These are phyloP conservation scores for Trypanosoma caninum DNA, from an alignment of 208 protist species.

Conservation along the genomic window DNA sequence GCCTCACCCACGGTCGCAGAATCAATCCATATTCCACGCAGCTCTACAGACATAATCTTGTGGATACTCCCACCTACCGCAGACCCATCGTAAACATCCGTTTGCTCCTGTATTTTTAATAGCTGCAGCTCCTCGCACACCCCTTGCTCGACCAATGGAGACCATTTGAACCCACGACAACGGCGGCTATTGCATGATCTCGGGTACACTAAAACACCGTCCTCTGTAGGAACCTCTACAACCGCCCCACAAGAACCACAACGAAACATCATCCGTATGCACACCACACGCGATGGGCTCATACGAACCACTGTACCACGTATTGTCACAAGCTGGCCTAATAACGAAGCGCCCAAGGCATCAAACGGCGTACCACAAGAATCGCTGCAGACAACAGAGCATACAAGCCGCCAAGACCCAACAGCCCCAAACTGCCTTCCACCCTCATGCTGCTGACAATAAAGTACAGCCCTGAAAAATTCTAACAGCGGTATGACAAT, in stretches of 20 bases:
- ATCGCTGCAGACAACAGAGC: conserved; percentile 33
- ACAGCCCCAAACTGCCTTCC: conserved; percentile 1
- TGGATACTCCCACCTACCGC: conserved; percentile 45
- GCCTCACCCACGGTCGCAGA: conserved; percentile 64
- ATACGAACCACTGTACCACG: conserved; percentile 76
- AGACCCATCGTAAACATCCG: conserved; percentile 40
- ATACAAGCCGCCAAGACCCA: conserved; percentile 23
- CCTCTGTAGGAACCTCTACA: conserved; percentile 43
- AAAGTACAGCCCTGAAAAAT: conserved; percentile 66
- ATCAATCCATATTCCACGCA: conserved; percentile 67
- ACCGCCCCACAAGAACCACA: conserved; percentile 65
- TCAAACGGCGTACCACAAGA: conserved; percentile 48
- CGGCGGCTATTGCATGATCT: conserved; percentile 50
- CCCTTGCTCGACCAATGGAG: conserved; percentile 43
- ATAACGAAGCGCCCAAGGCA: conserved; percentile 58
- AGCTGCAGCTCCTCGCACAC: conserved; percentile 82
- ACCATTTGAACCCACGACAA: conserved; percentile 76
- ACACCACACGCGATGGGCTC: conserved; percentile 64
- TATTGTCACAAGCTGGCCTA: conserved; percentile 69
- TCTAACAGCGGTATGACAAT: conserved; percentile 68
- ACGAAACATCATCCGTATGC: conserved; percentile 56
- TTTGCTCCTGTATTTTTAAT: conserved; percentile 78
- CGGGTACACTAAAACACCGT: conserved; percentile 73
- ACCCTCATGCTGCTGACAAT: conserved; percentile 19
- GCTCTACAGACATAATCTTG: conserved; percentile 75